phyloP scores from a whole-genome alignment of 495 filamentous ascomycete species.

The Chaetomium tenue region DNA sequence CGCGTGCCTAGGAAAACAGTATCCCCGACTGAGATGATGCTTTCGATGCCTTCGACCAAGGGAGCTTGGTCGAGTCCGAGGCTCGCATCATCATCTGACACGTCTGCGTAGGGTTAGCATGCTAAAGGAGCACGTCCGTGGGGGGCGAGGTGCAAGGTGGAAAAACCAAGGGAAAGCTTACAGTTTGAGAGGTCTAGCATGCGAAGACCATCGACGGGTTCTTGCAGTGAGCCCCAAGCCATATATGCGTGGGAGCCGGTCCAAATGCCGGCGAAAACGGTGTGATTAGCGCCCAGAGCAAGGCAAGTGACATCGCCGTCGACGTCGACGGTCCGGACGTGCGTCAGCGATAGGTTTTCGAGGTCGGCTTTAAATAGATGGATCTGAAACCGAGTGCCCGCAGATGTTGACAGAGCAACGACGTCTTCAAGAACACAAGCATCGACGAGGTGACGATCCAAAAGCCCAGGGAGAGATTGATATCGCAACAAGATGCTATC shows the following conservation, averaged over 20 bases:
- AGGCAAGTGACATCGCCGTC: slow-evolving; percentile 46
- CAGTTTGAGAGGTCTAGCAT: slow-evolving; percentile 17
- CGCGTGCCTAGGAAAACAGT: slow-evolving; percentile 43
- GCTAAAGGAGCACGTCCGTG: not conserved
- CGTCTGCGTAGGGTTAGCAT: slow-evolving; percentile 20
- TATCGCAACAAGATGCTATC: slow-evolving; percentile 32
- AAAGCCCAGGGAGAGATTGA: slow-evolving; percentile 28
- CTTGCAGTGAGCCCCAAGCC: slow-evolving; percentile 26
- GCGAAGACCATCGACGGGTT: slow-evolving; percentile 2
- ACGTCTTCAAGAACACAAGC: slow-evolving; percentile 33
- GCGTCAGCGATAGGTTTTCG: slow-evolving; percentile 23
- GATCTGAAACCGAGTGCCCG: slow-evolving; percentile 33
- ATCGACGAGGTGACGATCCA: slow-evolving; percentile 33
- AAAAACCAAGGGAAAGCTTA: slow-evolving; percentile 20
- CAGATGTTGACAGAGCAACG: slow-evolving; percentile 41
- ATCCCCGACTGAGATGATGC: slow-evolving; percentile 31
- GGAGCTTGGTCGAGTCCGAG: not conserved
- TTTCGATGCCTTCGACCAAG: slow-evolving; percentile 37
- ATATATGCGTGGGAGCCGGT: slow-evolving; percentile 31
- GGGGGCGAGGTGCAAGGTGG: not conserved
- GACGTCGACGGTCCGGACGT: slow-evolving; percentile 28
- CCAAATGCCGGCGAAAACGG: slow-evolving; percentile 37
- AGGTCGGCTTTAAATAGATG: slow-evolving; percentile 33
- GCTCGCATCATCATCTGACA: not conserved
- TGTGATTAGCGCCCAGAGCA: slow-evolving; percentile 26